Percentiles rank a stretch among this genome's conserved stretches.
phyloP scores from a whole-genome alignment of 1,284 basidiomycete species.

The Erythrobasidium hasegawianum region DNA sequence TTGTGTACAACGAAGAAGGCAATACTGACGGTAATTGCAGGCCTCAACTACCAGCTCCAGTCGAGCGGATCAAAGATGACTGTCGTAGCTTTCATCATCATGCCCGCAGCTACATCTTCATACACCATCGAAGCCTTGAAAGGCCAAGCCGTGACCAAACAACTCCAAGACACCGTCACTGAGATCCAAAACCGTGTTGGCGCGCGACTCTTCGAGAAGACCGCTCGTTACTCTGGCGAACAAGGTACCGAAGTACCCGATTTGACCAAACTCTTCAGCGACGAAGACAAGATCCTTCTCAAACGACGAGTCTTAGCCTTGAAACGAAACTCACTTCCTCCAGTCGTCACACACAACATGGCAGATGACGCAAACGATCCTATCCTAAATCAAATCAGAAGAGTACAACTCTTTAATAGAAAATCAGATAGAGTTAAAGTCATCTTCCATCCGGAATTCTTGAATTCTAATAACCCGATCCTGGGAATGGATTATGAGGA shows the following conservation, averaged over 20 bases:
- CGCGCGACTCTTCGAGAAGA: slow-evolving; percentile 85
- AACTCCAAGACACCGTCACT: slow-evolving; percentile 87
- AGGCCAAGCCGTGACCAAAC: slow-evolving; percentile 95
- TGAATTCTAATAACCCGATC: slow-evolving; percentile 96
- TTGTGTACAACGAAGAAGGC: neutral
- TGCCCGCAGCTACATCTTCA: slow-evolving; percentile 94
- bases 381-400: slow-evolving; percentile 88
- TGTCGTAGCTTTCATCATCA: slow-evolving; percentile 97
- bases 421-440: slow-evolving; percentile 84
- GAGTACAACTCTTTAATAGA: slow-evolving; percentile 86
- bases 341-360: slow-evolving; percentile 97
- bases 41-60: slow-evolving; percentile 80
- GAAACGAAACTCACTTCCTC: slow-evolving; percentile 86
- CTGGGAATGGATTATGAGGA: slow-evolving; percentile 97
- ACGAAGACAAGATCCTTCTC: slow-evolving; percentile 89
- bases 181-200: slow-evolving; percentile 93
- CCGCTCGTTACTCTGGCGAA: slow-evolving; percentile 86
- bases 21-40: slow-evolving; percentile 41
- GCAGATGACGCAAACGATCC: slow-evolving; percentile 86
- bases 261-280: slow-evolving; percentile 72
- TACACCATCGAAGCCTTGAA: slow-evolving; percentile 98
- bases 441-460: slow-evolving; percentile 97
- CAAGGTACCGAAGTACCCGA: slow-evolving; percentile 67
- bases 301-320: slow-evolving; percentile 95
- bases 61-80: slow-evolving; percentile 73